Evolutionary conservation across 169 alveolate species (phyloP).

Genomic region (Perkinsus olseni): DNA sequence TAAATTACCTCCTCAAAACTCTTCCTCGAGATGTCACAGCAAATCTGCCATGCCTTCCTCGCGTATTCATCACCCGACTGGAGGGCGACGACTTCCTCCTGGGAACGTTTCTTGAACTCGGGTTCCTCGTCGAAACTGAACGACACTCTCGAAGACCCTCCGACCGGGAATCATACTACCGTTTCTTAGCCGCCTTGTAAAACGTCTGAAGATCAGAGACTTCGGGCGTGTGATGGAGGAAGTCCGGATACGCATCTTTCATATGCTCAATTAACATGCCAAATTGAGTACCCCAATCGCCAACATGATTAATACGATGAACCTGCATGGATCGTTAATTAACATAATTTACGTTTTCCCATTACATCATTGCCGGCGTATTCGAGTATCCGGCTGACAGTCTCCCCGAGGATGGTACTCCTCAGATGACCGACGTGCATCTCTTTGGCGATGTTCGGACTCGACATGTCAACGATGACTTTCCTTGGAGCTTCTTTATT

Average conservation of each 20-base stretch:
- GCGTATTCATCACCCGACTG: slow-evolving; percentile 72
- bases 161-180: slow-evolving; percentile 1
- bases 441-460: slow-evolving; percentile 99
- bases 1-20: no score
- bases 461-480: slow-evolving; percentile 93
- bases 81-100: slow-evolving; percentile 70
- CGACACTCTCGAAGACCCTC: not conserved
- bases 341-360: no score
- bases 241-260: slow-evolving; percentile 77
- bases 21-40: slow-evolving; percentile 69
- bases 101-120: slow-evolving; percentile 64
- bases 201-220: slow-evolving; percentile 85
- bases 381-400: slow-evolving; percentile 82
- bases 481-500: slow-evolving; percentile 20
- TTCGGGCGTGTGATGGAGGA: slow-evolving; percentile 74
- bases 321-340: slow-evolving; percentile 67
- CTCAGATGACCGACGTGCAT: slow-evolving; percentile 99
- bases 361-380: slow-evolving; percentile 57
- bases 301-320: slow-evolving; percentile 86
- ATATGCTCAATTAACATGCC: slow-evolving; percentile 95
- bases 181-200: slow-evolving; percentile 85
- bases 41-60: slow-evolving; percentile 64
- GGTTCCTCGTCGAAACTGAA: slow-evolving; percentile 60
- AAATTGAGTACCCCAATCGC: slow-evolving; percentile 99
- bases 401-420: slow-evolving; percentile 94